A percentile compares a stretch with the other conserved stretches of the same genome.
These are phyloP conservation scores for Phytomonas francai DNA, from an alignment of 208 protist genomes.

Conservation along the genomic window DNA sequence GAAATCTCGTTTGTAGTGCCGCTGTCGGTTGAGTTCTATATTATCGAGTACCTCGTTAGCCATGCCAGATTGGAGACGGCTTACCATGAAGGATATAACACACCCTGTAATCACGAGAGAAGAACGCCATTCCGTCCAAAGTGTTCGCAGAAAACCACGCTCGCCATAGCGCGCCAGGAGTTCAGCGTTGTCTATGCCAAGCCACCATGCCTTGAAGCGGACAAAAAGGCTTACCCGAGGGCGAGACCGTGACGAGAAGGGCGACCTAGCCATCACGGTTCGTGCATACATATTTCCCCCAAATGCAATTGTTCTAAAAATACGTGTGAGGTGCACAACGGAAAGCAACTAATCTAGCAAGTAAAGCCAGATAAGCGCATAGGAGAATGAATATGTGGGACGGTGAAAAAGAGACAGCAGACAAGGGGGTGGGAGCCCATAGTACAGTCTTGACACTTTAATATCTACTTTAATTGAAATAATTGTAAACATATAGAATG, in stretches of 20 bases:
- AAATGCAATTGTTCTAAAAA: background rate
- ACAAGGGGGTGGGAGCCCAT: too few species aligned
- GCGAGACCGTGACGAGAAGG: background rate
- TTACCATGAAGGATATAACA: slow-evolving; percentile 29
- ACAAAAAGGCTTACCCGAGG: slow-evolving; percentile 41
- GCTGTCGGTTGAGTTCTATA: slow-evolving; percentile 76
- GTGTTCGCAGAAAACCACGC: slow-evolving; percentile 34
- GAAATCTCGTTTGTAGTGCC: slow-evolving; percentile 68
- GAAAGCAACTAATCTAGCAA: too few species aligned
- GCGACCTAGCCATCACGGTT: too few species aligned
- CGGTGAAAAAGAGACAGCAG: background rate
- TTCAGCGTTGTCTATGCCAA: slow-evolving; percentile 59
- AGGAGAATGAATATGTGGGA: background rate
- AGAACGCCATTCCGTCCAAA: slow-evolving; percentile 77
- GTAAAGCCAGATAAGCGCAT: too few species aligned
- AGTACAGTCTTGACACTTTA: too few species aligned
- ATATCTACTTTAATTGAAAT: too few species aligned
- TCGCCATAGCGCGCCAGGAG: slow-evolving; percentile 62
- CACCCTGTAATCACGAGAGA: slow-evolving; percentile 42
- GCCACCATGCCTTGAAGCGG: slow-evolving; percentile 64
- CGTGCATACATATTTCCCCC: background rate
- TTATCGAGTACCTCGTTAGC: slow-evolving; percentile 81
- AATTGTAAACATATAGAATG: too few species aligned
- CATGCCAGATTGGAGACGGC: slow-evolving; percentile 38
- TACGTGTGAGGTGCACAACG: background rate